Conservation (phyloP, 148 eudicot species). For the Vaccinium macrocarpon region DNA sequence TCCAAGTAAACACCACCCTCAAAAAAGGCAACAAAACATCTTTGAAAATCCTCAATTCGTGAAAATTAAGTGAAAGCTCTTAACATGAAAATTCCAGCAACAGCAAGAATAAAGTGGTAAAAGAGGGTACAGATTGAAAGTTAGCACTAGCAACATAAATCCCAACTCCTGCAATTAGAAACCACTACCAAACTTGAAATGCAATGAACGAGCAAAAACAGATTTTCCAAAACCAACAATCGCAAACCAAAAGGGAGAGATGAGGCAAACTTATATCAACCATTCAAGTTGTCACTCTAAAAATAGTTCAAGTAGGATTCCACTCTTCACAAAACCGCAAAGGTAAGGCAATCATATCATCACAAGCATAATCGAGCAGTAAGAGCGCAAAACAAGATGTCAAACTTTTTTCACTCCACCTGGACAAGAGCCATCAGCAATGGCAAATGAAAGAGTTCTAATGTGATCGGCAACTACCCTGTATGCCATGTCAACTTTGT, state of each 20-base stretch:
- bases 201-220: background rate
- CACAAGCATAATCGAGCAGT: background rate
- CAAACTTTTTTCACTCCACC: conserved; percentile 40
- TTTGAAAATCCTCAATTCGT: background rate
- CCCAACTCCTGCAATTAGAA: background rate
- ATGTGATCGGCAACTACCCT: conserved; percentile 98
- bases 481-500: conserved; percentile 94
- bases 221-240: background rate
- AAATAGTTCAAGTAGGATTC: conserved; percentile 2
- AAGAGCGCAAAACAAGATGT: background rate
- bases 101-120: background rate
- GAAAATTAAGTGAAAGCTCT: background rate
- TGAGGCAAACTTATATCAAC: background rate
- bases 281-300: background rate
- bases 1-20: background rate
- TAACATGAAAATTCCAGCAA: background rate
- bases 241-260: background rate
- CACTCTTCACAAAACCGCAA: background rate
- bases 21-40: background rate
- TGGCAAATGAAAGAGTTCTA: conserved; percentile 98
- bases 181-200: background rate
- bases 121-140: background rate
- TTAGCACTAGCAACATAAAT: background rate
- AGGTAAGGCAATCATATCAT: background rate
- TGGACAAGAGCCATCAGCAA: conserved; percentile 98